Conservation (phyloP, 768 basidiomycete species). For the Trametes villosa region DNA sequence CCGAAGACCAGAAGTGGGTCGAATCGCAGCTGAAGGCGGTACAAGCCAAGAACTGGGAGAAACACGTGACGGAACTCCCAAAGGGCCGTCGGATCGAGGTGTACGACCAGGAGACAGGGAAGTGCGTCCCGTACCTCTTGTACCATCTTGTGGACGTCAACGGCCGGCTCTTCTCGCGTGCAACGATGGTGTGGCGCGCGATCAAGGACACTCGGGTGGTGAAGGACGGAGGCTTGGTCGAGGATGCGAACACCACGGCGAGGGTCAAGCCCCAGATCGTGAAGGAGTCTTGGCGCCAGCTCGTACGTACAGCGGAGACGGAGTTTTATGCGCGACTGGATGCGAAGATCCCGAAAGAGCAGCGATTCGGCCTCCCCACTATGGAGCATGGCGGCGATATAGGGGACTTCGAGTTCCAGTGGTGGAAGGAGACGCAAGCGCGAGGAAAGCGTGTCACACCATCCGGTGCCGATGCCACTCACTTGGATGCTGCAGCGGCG, state of each 20-base stretch:
- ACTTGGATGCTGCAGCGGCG: not conserved
- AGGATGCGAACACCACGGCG: not conserved
- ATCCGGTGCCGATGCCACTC: not conserved
- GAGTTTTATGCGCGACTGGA: not conserved
- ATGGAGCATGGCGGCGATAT: conserved; percentile 5
- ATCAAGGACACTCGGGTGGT: conserved; percentile 5
- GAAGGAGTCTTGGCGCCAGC: conserved; percentile 23
- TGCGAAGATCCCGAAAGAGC: not conserved
- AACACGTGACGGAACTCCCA: not conserved
- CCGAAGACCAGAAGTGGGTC: not conserved
- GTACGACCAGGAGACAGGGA: not conserved
- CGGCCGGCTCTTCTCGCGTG: conserved; percentile 14
- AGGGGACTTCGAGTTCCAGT: not conserved
- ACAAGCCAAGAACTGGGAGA: not conserved
- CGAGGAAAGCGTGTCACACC: not conserved
- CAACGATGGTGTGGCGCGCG: conserved; percentile 15
- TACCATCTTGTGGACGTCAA: conserved; percentile 8
- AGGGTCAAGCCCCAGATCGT: not conserved
- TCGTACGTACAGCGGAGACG: conserved; percentile 3
- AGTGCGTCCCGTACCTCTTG: not conserved
- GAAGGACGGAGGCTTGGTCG: not conserved
- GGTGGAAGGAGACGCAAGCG: not conserved
- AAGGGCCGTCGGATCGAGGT: conserved; percentile 1
- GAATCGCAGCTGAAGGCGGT: not conserved
- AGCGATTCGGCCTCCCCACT: not conserved